phyloP scores from a whole-genome alignment of 805 yeast genomes.

The Candida maltosa region DNA sequence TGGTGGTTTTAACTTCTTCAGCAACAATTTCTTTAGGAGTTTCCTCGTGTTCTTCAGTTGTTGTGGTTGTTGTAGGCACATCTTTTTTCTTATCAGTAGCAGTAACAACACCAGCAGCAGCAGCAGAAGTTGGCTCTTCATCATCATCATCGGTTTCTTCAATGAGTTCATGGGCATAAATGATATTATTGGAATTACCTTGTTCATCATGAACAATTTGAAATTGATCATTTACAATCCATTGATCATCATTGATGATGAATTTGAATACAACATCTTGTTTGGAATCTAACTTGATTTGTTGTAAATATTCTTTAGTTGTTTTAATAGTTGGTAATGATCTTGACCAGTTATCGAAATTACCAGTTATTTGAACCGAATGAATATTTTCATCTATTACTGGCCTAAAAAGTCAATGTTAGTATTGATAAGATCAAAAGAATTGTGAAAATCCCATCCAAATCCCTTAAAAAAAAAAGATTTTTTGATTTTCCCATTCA shows the following conservation, averaged over 20 bases:
- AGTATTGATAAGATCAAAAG: not conserved
- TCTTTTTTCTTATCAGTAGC: not conserved
- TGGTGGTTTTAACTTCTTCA: not conserved
- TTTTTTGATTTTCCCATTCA: no score
- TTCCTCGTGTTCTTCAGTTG: not conserved
- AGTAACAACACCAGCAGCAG: not conserved
- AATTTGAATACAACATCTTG: conserved; percentile 35
- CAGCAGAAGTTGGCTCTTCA: not conserved
- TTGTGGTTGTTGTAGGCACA: not conserved
- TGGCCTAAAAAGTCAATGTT: conserved; percentile 9
- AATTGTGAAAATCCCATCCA: no score
- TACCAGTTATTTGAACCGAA: conserved; percentile 37
- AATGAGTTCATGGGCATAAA: conserved; percentile 24
- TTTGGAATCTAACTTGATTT: conserved; percentile 16
- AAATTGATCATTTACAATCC: conserved; percentile 26
- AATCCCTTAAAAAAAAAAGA: no score
- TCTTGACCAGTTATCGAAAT: conserved; percentile 38
- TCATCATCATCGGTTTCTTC: conserved; percentile 9
- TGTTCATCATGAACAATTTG: conserved; percentile 25
- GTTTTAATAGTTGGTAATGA: conserved; percentile 11
- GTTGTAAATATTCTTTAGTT: conserved; percentile 15
- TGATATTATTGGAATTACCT: conserved; percentile 34
- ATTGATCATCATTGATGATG: conserved; percentile 28
- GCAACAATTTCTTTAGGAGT: not conserved
- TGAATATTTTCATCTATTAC: conserved; percentile 9